Percentiles rank a stretch among this genome's conserved stretches.
Evolutionary conservation across 768 basidiomycete genomes (phyloP).

Genomic region (Paxillus rubicundulus): DNA sequence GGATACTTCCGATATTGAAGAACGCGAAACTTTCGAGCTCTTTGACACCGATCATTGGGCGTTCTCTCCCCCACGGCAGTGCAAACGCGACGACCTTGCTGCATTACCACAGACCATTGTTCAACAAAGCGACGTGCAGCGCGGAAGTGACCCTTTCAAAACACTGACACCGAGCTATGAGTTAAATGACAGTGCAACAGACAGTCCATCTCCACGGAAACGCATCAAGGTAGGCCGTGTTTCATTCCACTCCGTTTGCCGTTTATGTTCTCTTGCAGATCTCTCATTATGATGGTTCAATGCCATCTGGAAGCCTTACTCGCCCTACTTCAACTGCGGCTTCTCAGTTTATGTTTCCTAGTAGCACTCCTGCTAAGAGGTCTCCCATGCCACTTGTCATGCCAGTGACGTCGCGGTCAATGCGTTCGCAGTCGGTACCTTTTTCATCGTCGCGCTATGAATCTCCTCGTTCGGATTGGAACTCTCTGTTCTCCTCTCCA

Average conservation of each 20-base stretch:
- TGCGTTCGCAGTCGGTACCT: neutral
- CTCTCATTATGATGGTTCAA: constrained; percentile 6
- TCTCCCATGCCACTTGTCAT: neutral
- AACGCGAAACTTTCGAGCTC: constrained; percentile 43
- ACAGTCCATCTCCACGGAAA: constrained; percentile 33
- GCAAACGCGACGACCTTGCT: neutral
- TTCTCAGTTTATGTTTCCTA: neutral
- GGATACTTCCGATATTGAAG: constrained; percentile 64
- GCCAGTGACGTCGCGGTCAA: neutral
- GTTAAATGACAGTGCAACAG: constrained; percentile 11
- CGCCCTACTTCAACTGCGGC: neutral
- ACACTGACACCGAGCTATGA: neutral
- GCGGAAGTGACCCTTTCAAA: neutral
- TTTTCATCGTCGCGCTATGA: neutral
- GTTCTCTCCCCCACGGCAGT: neutral
- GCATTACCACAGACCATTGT: constrained; percentile 2
- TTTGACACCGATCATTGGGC: constrained; percentile 8
- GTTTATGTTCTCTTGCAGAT: constrained; percentile 20
- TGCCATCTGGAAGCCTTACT: neutral
- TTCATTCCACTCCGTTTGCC: neutral
- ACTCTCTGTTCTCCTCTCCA: constrained; percentile 23
- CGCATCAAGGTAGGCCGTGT: constrained; percentile 33
- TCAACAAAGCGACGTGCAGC: neutral
- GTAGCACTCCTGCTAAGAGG: neutral
- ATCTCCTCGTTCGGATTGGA: constrained; percentile 10